Evolutionary conservation across 441 rosid species (phyloP), one percentile per base, ranked within the genome.

Genomic region (Euphorbia corollata): DNA sequence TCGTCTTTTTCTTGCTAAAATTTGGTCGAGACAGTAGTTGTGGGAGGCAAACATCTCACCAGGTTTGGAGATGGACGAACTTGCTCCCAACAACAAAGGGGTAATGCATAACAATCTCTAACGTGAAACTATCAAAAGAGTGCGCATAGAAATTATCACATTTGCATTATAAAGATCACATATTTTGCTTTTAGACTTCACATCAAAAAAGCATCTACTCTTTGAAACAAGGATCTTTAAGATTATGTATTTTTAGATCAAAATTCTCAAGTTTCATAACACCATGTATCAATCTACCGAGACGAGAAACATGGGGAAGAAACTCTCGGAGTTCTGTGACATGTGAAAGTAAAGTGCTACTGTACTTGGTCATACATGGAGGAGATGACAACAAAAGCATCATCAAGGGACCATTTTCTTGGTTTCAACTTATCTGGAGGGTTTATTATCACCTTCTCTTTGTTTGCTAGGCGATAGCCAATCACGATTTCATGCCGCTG

Each of bases 331-430:
- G 61, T 15, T 24, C 36, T 34, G 45, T 2, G 63, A 32, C 34
- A 16, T n/a, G 48, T 12, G 8, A 61, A 2, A 0, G 6, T 5
- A 27, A 57, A 57, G 2, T n/a, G 24, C n/a, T 43, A 2, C 18
- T 23, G 3, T 23, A 8, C 11, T 15, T 39, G 16, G 9, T 84
- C 78, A 86, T 64, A 82, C 79, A 43, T 82, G 90, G 41, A 36
- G 41, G 41, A 36, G 7, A 89, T 86, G 72, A 91, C 96, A 23
- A 89, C 92, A 68, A 86, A 89, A 68, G 89, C 88, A 79, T 86
- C 98, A 69, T 75, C 92, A 62, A 87, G 82, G 0, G 94, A 83
- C 98, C 98, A 92, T 81, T 83, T 89, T 78, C 81, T 83, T 50
- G 71, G 81, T 64, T 80, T 76, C 6, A 81, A 85, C 69, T 86